Conservation (phyloP, 177 flowering plant species). For the Vitis hybrid region DNA sequence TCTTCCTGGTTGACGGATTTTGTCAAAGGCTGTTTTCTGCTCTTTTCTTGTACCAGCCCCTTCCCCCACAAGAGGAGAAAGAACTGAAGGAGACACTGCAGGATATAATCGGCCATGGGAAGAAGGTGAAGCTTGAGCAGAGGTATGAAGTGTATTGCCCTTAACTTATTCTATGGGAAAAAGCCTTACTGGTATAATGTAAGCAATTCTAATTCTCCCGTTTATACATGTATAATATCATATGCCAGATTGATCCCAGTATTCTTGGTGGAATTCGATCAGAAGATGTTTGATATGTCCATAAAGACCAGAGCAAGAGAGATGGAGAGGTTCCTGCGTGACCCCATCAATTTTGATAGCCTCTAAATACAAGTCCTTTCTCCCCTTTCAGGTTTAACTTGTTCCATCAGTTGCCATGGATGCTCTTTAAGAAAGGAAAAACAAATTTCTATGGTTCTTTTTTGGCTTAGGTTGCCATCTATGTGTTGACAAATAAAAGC, state of each 20-base stretch:
- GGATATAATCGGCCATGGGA: conserved; percentile 74
- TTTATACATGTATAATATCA: background rate
- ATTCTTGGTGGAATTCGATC: conserved; percentile 72
- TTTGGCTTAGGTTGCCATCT: no score
- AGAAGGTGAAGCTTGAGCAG: conserved; percentile 65
- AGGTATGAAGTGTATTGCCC: conserved; percentile 36
- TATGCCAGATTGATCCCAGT: conserved; percentile 58
- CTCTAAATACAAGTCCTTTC: no score
- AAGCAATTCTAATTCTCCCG: background rate
- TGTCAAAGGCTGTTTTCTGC: no score
- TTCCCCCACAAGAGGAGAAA: conserved; percentile 82
- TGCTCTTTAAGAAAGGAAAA: no score
- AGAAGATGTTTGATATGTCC: conserved; percentile 77
- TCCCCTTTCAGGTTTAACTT: no score
- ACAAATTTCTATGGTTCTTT: no score
- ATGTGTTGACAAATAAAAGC: no score
- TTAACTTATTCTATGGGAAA: no score
- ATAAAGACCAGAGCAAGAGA: conserved; percentile 75
- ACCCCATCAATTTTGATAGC: no score
- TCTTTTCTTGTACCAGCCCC: conserved; percentile 45
- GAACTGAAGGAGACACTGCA: conserved; percentile 76
- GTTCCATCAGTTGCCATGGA: no score
- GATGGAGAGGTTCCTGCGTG: conserved; percentile 74
- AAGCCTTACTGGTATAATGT: no score
- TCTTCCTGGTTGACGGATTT: no score